A percentile compares a stretch with the other conserved stretches of the same genome.
Evolutionary conservation across 1,284 basidiomycete species (phyloP).

Genomic region (Mycocalia duriaeana): DNA sequence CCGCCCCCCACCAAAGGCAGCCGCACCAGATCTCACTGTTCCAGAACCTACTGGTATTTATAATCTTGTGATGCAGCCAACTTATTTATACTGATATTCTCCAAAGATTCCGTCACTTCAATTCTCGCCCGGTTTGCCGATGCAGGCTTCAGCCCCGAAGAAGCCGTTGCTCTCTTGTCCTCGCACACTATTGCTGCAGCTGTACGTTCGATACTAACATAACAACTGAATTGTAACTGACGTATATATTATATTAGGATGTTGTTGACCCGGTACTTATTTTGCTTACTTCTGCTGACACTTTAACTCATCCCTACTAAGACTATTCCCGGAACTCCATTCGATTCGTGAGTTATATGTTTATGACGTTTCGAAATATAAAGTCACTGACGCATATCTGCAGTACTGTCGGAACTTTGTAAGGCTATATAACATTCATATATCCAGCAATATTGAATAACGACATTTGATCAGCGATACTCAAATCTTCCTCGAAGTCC

Average conservation of each 20-base stretch:
- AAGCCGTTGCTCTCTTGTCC: slow-evolving; percentile 31
- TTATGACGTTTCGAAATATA: background rate
- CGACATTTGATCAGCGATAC: slow-evolving; percentile 10
- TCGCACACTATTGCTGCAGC: slow-evolving; percentile 19
- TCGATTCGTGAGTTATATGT: slow-evolving; percentile 24
- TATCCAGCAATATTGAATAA: background rate
- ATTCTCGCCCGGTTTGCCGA: slow-evolving; percentile 32
- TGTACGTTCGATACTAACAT: slow-evolving; percentile 3
- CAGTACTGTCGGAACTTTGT: slow-evolving; percentile 16
- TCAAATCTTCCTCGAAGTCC: slow-evolving; percentile 17
- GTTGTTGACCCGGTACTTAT: slow-evolving; percentile 13
- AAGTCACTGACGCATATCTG: background rate
- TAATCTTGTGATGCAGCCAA: background rate
- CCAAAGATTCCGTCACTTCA: slow-evolving; percentile 23
- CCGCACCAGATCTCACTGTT: slow-evolving; percentile 30
- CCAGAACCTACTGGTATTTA: slow-evolving; percentile 25
- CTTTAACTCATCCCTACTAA: background rate
- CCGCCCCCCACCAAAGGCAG: slow-evolving; percentile 20
- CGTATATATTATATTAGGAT: no score
- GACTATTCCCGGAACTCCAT: slow-evolving; percentile 24
- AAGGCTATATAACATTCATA: background rate
- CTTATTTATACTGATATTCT: background rate
- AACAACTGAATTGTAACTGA: no score
- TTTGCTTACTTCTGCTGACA: background rate
- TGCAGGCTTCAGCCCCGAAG: slow-evolving; percentile 22